These are phyloP conservation scores for Dacryopinax spathularia DNA, from an alignment of 768 basidiomycete species.

Conservation along the genomic window DNA sequence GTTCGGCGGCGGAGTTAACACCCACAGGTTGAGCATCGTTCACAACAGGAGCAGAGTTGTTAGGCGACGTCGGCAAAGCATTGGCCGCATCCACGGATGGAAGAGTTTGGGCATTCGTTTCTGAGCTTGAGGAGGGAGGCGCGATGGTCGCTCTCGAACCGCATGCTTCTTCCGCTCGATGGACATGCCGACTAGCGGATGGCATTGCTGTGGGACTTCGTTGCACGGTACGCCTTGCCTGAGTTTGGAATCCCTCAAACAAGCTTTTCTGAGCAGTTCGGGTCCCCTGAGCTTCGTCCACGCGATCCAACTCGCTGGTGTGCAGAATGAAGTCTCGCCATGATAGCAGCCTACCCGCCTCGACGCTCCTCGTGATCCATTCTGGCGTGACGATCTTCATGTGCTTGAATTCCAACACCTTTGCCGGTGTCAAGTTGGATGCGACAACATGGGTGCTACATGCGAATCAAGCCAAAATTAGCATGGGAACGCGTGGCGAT, in stretches of 20 bases:
- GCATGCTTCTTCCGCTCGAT: neutral
- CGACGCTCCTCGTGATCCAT: slow-evolving; percentile 77
- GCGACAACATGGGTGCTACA: slow-evolving; percentile 82
- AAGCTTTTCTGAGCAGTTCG: slow-evolving; percentile 12
- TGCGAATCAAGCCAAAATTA: neutral
- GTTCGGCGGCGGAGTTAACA: too few species aligned
- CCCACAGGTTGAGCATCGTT: too few species aligned
- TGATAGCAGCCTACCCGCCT: slow-evolving; percentile 50
- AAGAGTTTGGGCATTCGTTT: too few species aligned
- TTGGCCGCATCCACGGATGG: too few species aligned
- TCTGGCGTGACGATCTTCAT: slow-evolving; percentile 83
- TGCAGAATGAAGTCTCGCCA: slow-evolving; percentile 54
- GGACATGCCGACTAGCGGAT: neutral
- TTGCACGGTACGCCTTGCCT: neutral
- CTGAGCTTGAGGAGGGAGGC: too few species aligned
- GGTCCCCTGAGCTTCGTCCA: slow-evolving; percentile 6
- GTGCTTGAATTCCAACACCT: slow-evolving; percentile 71
- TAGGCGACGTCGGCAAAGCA: too few species aligned
- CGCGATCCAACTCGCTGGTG: neutral
- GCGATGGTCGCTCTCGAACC: too few species aligned
- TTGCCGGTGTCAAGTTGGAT: slow-evolving; percentile 76
- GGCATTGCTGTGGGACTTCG: neutral
- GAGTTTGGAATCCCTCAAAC: slow-evolving; percentile 7
- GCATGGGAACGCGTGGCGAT: neutral
- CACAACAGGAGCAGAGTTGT: too few species aligned